Percentiles rank a stretch among this genome's conserved stretches.
Evolutionary conservation across 352 stramenopile genomes (phyloP).

Genomic region (Pythium utonaiense): DNA sequence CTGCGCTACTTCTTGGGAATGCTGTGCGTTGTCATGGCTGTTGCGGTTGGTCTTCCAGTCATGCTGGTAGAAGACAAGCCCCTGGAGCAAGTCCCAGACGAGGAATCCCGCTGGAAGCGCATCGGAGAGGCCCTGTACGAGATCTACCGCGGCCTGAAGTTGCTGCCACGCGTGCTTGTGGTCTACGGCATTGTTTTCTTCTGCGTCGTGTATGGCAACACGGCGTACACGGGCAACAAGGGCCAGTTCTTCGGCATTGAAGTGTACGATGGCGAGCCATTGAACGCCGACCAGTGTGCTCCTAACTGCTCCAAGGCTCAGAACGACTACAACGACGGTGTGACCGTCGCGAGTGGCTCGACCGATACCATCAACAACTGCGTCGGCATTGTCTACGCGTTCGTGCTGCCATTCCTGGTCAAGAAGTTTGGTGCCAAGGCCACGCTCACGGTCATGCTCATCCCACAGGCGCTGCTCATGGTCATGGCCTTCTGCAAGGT

Average conservation of each 20-base stretch:
- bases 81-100: constrained; percentile 18
- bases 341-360: constrained; percentile 34
- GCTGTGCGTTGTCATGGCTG: constrained; percentile 38
- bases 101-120: constrained; percentile 4
- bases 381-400: constrained; percentile 37
- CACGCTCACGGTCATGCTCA: constrained; percentile 22
- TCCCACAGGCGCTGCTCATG: constrained; percentile 47
- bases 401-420: constrained; percentile 35
- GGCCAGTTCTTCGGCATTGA: constrained; percentile 43
- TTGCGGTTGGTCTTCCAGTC: constrained; percentile 24
- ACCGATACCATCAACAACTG: constrained; percentile 29
- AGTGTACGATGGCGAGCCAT: constrained; percentile 28
- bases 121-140: constrained; percentile 24
- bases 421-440: constrained; percentile 31
- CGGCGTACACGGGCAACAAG: constrained; percentile 50
- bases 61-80: constrained; percentile 37
- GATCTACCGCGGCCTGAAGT: constrained; percentile 32
- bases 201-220: constrained; percentile 44
- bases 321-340: constrained; percentile 40
- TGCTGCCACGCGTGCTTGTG: constrained; percentile 30
- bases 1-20: constrained; percentile 48
- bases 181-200: constrained; percentile 41
- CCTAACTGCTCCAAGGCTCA: constrained; percentile 35
- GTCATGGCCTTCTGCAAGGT: constrained; percentile 36
- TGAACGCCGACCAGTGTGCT: constrained; percentile 23